These are phyloP conservation scores for Forsythia viridissima DNA, from an alignment of 257 asterid species.

Conservation along the genomic window DNA sequence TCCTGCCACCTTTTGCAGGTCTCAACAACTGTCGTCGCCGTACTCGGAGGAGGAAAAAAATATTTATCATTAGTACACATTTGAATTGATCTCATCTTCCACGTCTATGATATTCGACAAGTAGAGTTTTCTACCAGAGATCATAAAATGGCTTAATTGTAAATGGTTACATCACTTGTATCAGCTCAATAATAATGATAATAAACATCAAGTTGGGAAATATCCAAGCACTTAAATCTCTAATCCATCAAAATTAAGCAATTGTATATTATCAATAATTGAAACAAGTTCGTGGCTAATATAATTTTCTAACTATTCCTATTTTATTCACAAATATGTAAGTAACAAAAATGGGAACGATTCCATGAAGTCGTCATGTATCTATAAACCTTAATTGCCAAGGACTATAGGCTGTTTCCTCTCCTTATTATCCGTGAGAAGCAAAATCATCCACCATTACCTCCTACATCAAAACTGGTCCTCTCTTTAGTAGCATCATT, in stretches of 20 bases:
- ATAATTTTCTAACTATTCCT: not conserved
- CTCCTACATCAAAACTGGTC: not conserved
- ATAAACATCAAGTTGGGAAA: not conserved
- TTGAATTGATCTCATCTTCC: no score
- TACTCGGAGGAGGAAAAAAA: no score
- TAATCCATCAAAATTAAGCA: no score
- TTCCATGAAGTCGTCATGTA: not conserved
- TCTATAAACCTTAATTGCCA: constrained; percentile 7
- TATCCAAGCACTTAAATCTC: not conserved
- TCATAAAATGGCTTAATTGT: no score
- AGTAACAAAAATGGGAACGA: constrained; percentile 20
- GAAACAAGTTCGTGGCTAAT: not conserved
- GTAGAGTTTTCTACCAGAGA: no score
- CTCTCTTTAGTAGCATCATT: not conserved
- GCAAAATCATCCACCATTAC: not conserved
- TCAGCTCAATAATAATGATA: no score
- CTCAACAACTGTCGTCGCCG: no score
- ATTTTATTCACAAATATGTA: constrained; percentile 5
- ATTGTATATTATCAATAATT: no score
- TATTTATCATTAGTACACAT: no score
- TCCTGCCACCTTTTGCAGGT: no score
- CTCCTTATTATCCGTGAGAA: not conserved
- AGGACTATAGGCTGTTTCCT: constrained; percentile 4
- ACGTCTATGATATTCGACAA: no score
- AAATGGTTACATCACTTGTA: no score